Base-by-base conservation (phyloP, 768 basidiomycete species). In the Pulveroboletus sp. region DNA sequence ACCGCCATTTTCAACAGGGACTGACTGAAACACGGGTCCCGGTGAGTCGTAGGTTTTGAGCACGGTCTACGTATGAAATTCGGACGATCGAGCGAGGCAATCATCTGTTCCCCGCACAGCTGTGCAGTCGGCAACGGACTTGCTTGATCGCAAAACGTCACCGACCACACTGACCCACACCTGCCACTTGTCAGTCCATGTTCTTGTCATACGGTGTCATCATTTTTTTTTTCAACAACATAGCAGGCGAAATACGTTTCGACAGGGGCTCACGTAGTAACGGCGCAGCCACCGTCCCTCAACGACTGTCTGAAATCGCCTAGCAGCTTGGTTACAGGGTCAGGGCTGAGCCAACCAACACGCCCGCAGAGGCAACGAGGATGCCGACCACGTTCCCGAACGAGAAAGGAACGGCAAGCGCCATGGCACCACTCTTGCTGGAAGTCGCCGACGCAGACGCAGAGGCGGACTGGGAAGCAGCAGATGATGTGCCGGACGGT, bases 361-460 rank as follows among this genome's bases (percentile, higher is more conserved):
- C 53, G 21, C 63, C 67, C 14, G 59, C 63, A 1, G 65, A 65
- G 8, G 57, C 57, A 32, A 67, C 47, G 3, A 67, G 52, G 17
- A 55, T 54, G 13, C 63, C 59, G 1, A 67, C 35, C 8, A 59
- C 10, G 8, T 48, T 31, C 1, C 49, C 51, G 15, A 63, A 50
- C 1, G 67, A 53, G 42, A 65, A 43, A 0, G 67, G 56, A 0
- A 35, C 49, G 0, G 44, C 42, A 5, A 61, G 47, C 6, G 39
- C 50, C 27, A 56, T 50, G 14, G 65, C 67, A 24, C 53, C 66
- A 15, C 57, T 54, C 1, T 36, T 46, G 24, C 39, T 41, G 6
- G 35, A n/a, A 0, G 43, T 21, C 11, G 54, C 30, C 14, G 58
- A 24, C 0, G 24, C 15, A 5, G 56, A 39, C 3, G 46, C 8